phyloP scores from a whole-genome alignment of 1,284 basidiomycete species.

The Butyriboletus appendiculatus region DNA sequence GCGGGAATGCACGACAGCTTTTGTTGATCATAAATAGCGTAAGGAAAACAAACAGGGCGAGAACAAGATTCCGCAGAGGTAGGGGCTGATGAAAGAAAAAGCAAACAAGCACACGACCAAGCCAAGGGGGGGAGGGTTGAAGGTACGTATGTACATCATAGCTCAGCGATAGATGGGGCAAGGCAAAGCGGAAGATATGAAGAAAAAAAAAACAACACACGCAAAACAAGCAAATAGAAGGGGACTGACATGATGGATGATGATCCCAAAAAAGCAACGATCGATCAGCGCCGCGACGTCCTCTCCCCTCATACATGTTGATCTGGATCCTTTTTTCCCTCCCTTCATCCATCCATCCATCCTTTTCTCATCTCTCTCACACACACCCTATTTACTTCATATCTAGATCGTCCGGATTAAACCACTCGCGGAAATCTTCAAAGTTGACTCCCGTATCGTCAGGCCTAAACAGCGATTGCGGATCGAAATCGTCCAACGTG shows the following conservation, averaged over 20 bases:
- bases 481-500: slow-evolving; percentile 47
- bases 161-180: slow-evolving; percentile 14
- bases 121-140: background rate
- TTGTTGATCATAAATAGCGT: slow-evolving; percentile 29
- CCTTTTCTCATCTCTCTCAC: background rate
- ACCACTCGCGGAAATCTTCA: slow-evolving; percentile 72
- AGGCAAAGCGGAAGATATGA: slow-evolving; percentile 4
- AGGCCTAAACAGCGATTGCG: slow-evolving; percentile 40
- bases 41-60: background rate
- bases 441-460: slow-evolving; percentile 54
- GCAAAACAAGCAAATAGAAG: slow-evolving; percentile 2
- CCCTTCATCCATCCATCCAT: background rate
- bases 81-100: background rate
- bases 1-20: slow-evolving; percentile 17
- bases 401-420: slow-evolving; percentile 52
- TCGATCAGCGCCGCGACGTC: slow-evolving; percentile 1
- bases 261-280: slow-evolving; percentile 12
- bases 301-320: slow-evolving; percentile 2
- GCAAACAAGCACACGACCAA: background rate
- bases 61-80: slow-evolving; percentile 17
- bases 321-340: background rate
- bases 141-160: slow-evolving; percentile 16
- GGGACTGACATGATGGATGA: slow-evolving; percentile 11
- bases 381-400: slow-evolving; percentile 23
- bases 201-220: background rate